These are phyloP conservation scores for Paramecium caudatum DNA, from an alignment of 73 alveolate genomes.

Conservation along the genomic window DNA sequence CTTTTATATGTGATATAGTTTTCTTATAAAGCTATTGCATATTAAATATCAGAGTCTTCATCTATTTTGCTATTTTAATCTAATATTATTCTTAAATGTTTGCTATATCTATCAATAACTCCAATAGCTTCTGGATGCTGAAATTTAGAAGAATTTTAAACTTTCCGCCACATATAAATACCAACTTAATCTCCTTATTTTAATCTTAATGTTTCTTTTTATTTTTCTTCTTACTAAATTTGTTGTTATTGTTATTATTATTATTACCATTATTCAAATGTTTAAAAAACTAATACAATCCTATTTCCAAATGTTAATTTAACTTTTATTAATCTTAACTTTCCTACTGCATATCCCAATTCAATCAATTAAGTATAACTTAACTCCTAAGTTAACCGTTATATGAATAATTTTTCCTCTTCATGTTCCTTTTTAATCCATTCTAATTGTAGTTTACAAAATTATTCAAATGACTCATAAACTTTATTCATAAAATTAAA, in stretches of 20 bases:
- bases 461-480: slow-evolving; percentile 1
- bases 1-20: slow-evolving; percentile 14
- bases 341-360: slow-evolving; percentile 39
- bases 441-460: not conserved
- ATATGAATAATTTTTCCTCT: slow-evolving; percentile 19
- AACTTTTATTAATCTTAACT: not conserved
- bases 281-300: not conserved
- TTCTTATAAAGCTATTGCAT: slow-evolving; percentile 13
- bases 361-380: not conserved
- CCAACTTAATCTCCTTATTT: slow-evolving; percentile 62
- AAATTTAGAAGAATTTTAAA: not conserved
- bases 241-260: not conserved
- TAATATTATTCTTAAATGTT: slow-evolving; percentile 24
- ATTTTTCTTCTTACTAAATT: not conserved
- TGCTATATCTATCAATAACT: slow-evolving; percentile 42
- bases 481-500: not conserved
- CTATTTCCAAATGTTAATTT: slow-evolving; percentile 52
- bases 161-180: slow-evolving; percentile 1
- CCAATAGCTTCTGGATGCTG: not conserved
- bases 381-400: not conserved
- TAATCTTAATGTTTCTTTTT: slow-evolving; percentile 26
- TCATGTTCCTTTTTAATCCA: slow-evolving; percentile 60
- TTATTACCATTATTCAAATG: slow-evolving; percentile 21
- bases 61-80: slow-evolving; percentile 18
- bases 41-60: not conserved